Conservation (phyloP, 257 asterid genomes). For the Solanum acaule region DNA sequence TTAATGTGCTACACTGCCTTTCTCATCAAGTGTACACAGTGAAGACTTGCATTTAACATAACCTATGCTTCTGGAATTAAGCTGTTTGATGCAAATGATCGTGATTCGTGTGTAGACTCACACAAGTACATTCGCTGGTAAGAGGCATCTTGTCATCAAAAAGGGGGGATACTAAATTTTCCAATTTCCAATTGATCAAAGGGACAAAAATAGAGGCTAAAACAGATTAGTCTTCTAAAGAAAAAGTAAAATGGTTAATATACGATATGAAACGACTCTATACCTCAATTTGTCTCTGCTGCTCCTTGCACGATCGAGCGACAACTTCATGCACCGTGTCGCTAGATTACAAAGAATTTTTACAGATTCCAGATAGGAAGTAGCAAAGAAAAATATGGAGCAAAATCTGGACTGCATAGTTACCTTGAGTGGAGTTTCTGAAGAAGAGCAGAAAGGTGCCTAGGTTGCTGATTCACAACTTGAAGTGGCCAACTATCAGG, state of each 20-base stretch:
- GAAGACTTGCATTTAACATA: background rate
- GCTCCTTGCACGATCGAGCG: slow-evolving; percentile 96
- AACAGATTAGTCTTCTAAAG: background rate
- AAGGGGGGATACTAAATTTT: background rate
- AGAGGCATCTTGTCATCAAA: background rate
- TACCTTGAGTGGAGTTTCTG: slow-evolving; percentile 99
- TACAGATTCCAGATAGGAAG: background rate
- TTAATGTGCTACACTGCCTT: background rate
- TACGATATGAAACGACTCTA: background rate
- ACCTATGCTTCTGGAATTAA: background rate
- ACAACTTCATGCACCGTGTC: slow-evolving; percentile 87
- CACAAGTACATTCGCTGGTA: background rate
- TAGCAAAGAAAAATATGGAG: background rate
- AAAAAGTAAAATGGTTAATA: background rate
- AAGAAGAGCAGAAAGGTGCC: slow-evolving; percentile 77
- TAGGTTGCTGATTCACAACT: slow-evolving; percentile 84
- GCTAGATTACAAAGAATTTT: slow-evolving; percentile 28
- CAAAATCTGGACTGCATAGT: background rate
- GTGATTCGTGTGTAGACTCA: background rate
- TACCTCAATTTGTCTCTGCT: slow-evolving; percentile 97
- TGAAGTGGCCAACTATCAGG: slow-evolving; percentile 90
- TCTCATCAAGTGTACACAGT: background rate
- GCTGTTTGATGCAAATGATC: background rate
- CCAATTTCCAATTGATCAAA: background rate
- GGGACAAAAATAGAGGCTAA: background rate